phyloP scores from a whole-genome alignment of 495 filamentous ascomycete species.

The Xanthoparmelia taractica region DNA sequence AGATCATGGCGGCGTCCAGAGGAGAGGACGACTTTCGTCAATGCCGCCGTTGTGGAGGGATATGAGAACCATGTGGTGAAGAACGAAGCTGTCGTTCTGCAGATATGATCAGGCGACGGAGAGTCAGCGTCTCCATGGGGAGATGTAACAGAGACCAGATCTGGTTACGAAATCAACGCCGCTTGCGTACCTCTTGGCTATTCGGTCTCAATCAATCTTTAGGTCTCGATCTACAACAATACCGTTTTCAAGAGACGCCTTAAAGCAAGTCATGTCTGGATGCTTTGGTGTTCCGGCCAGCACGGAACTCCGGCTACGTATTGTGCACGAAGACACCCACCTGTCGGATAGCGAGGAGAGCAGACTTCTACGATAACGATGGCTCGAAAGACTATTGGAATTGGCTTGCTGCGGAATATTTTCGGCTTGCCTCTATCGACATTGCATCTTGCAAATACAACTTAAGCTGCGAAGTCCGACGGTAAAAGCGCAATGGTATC shows the following conservation, averaged over 20 bases:
- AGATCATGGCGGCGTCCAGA: background rate
- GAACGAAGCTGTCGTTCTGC: constrained; percentile 5
- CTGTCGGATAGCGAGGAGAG: too few relatives aligned
- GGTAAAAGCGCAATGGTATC: too few relatives aligned
- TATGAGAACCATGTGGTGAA: constrained; percentile 5
- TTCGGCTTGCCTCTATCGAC: too few relatives aligned
- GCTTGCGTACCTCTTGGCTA: background rate
- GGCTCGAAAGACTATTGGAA: too few relatives aligned
- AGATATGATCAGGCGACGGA: background rate
- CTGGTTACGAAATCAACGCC: background rate
- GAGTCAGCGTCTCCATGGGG: too few relatives aligned
- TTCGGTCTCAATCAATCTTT: background rate
- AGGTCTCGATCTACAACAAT: background rate
- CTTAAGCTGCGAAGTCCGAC: too few relatives aligned
- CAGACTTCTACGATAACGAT: too few relatives aligned
- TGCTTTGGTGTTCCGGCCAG: background rate
- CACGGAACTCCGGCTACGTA: too few relatives aligned
- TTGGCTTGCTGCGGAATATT: background rate
- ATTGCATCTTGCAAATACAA: too few relatives aligned
- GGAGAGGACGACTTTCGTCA: constrained; percentile 10
- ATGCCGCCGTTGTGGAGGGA: constrained; percentile 14
- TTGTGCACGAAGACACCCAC: too few relatives aligned
- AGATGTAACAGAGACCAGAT: background rate
- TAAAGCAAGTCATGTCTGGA: background rate
- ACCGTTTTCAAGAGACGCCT: background rate